Base-by-base conservation (phyloP, 2,329 filamentous ascomycete genomes). In the Ophiostoma angusticollis region DNA sequence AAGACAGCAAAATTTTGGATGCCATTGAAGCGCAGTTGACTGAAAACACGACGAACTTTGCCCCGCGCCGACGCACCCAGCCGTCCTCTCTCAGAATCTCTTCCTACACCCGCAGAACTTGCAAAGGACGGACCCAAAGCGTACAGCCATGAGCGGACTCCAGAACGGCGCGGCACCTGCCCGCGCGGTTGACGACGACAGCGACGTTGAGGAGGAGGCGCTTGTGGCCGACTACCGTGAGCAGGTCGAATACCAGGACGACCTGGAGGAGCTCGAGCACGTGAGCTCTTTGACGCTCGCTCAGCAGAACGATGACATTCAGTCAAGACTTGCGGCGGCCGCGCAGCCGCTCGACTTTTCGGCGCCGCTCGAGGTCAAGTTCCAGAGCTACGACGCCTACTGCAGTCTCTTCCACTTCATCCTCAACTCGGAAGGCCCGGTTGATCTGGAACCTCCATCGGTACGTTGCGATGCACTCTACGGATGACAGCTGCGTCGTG, bases 361-460 rank as follows among this genome's bases (percentile, higher is more conserved):
- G 57, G 91, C 91, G 34, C 84, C 87, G 24, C 74, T 98, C 41
- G 91, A 96, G 64, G 84, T 84, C 61, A 96, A 96, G 68, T 95
- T 96, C 68, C 80, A 85, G 62, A 95, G 87, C 68, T 98, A 98
- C 72, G 91, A 98, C 68, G 84, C 85, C 60, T 98, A 98, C 74
- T 98, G 91, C 79, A 94, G 84, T 64, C 70, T 98, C 53, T 98
- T 98, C 70, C 91, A 98, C 69, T 96, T 85, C 66, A 95, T 98
- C 61, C 71, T 98, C 58, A 98, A 98, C 74, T 96, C 89, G 36
- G 91, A 96, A 51, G 91, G 91, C n/a, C 91, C 91, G 13, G 89
- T 98, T 44, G 91, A 98, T 58, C 71, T 98, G 51, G 91, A 98
- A 63, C 83, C 89, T 49, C 91, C 91, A 52, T 94, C 87, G 60